Evolutionary conservation across 78 protist genomes (phyloP).

Genomic region (Salpingoeca rosetta): DNA sequence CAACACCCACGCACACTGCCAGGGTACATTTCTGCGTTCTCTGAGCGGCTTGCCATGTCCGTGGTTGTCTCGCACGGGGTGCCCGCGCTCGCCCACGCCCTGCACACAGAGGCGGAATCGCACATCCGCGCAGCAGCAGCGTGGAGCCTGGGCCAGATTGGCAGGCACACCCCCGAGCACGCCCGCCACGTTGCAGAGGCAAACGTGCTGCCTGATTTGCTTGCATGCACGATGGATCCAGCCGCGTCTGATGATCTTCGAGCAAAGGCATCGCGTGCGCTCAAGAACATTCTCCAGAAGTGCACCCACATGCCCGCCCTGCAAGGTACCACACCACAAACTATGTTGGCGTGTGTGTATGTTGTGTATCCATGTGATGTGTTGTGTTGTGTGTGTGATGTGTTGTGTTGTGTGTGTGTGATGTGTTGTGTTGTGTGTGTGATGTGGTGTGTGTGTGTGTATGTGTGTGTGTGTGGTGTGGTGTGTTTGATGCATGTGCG

Average conservation of each 20-base stretch:
- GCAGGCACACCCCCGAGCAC: constrained; percentile 82
- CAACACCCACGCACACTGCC: no score
- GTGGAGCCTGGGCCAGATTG: constrained; percentile 78
- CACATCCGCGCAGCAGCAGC: constrained; percentile 64
- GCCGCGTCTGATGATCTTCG: constrained; percentile 57
- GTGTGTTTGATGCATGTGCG: no score
- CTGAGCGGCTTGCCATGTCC: constrained; percentile 68
- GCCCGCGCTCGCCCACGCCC: constrained; percentile 55
- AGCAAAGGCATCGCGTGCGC: constrained; percentile 69
- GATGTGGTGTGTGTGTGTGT: no score
- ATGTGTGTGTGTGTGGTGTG: no score
- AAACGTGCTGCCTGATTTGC: constrained; percentile 55
- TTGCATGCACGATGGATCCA: constrained; percentile 33
- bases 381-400: no score
- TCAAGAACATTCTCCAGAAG: constrained; percentile 59
- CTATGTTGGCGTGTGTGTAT: no score
- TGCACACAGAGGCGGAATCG: constrained; percentile 65
- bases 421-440: no score
- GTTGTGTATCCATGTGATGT: no score
- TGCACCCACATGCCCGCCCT: constrained; percentile 68
- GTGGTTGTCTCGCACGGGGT: constrained; percentile 59
- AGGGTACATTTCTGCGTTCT: constrained; percentile 81
- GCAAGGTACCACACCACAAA: no score
- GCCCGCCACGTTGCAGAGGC: constrained; percentile 70
- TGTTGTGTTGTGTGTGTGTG: no score